Conservation (phyloP, 768 basidiomycete species). For the Leccinellum albellum region DNA sequence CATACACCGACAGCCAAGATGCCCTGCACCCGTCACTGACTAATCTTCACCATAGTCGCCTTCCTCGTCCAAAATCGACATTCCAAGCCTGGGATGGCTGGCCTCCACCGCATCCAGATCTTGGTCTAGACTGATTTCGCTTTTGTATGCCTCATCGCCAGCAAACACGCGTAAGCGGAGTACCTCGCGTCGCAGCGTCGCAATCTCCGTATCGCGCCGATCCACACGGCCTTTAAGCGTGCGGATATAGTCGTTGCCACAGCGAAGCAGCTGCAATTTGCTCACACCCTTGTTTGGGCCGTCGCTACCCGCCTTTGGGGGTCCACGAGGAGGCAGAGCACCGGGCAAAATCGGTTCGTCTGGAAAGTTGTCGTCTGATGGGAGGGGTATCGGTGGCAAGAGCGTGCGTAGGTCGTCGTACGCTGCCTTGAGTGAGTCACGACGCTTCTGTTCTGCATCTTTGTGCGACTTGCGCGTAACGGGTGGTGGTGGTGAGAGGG, state of each 20-base stretch:
- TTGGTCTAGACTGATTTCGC: slow-evolving; percentile 26
- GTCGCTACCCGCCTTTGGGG: slow-evolving; percentile 78
- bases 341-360: slow-evolving; percentile 81
- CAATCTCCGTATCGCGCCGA: slow-evolving; percentile 77
- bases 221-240: slow-evolving; percentile 73
- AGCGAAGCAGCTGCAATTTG: slow-evolving; percentile 87
- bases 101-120: slow-evolving; percentile 31
- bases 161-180: slow-evolving; percentile 45
- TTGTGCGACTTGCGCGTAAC: slow-evolving; percentile 84
- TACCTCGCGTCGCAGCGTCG: slow-evolving; percentile 62
- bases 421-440: slow-evolving; percentile 93
- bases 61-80: slow-evolving; percentile 29
- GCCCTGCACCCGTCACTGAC: not conserved
- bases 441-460: slow-evolving; percentile 94
- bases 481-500: slow-evolving; percentile 36
- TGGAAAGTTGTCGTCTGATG: slow-evolving; percentile 66
- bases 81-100: slow-evolving; percentile 16
- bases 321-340: slow-evolving; percentile 83
- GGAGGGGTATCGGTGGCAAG: slow-evolving; percentile 84
- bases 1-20: slow-evolving; percentile 2
- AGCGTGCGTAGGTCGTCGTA: slow-evolving; percentile 81
- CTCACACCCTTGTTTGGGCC: slow-evolving; percentile 95
- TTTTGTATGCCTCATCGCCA: slow-evolving; percentile 19
- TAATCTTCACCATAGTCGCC: slow-evolving; percentile 32
- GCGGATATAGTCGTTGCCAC: slow-evolving; percentile 86